Evolutionary conservation across 257 asterid species (phyloP).

Genomic region (Penstemon eatonii): DNA sequence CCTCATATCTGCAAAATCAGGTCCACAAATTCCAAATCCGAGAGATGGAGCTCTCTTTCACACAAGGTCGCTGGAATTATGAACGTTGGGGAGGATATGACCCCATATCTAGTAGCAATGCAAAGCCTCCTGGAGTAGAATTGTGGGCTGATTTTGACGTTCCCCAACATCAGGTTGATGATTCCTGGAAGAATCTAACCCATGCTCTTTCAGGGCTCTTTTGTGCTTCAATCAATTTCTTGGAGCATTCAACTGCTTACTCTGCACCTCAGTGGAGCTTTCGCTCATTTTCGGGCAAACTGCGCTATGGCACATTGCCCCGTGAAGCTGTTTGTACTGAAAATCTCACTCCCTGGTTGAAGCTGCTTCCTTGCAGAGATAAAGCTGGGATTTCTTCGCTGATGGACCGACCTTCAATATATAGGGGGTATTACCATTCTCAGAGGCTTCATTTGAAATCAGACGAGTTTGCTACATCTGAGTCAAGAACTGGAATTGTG

Average conservation of each 20-base stretch:
- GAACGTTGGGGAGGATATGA: constrained; percentile 96
- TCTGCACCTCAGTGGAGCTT: constrained; percentile 84
- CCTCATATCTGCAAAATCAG: constrained; percentile 44
- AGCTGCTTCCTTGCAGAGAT: constrained; percentile 97
- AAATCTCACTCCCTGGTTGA: constrained; percentile 98
- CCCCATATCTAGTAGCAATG: constrained; percentile 74
- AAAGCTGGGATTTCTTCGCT: constrained; percentile 87
- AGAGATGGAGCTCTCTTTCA: constrained; percentile 93
- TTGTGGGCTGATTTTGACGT: constrained; percentile 97
- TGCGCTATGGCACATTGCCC: constrained; percentile 90
- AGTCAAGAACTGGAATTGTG: constrained; percentile 51
- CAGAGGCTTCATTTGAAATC: constrained; percentile 80
- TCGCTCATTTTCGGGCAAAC: constrained; percentile 54
- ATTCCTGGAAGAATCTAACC: constrained; percentile 87
- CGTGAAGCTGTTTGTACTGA: constrained; percentile 99
- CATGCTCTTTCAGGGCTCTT: constrained; percentile 98
- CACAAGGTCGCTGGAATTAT: constrained; percentile 98
- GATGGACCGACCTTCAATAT: constrained; percentile 91
- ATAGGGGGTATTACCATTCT: constrained; percentile 82
- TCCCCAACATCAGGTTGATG: constrained; percentile 69
- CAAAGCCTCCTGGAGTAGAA: constrained; percentile 99
- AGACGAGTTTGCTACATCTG: constrained; percentile 52
- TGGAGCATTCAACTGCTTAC: constrained; percentile 79
- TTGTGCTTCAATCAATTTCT: constrained; percentile 97
- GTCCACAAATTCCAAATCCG: constrained; percentile 76